These are phyloP conservation scores for Pythium sukuiense DNA, from an alignment of 352 stramenopile genomes.

Conservation along the genomic window DNA sequence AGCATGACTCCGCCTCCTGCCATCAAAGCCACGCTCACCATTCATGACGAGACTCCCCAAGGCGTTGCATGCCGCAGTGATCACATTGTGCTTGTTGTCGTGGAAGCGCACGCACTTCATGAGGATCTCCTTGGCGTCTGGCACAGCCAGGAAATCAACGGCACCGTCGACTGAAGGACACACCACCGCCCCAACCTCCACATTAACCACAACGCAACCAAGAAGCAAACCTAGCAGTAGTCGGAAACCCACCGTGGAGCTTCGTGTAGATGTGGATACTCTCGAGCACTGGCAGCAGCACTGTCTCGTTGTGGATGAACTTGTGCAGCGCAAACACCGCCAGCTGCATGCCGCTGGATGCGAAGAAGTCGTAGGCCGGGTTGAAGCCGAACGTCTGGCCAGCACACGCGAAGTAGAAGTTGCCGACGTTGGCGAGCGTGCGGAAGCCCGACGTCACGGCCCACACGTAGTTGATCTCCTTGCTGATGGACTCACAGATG, in stretches of 20 bases:
- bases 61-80: conserved; percentile 55
- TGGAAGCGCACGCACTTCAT: conserved; percentile 77
- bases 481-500: conserved; percentile 68
- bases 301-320: conserved; percentile 70
- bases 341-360: conserved; percentile 60
- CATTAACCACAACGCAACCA: too few relatives aligned
- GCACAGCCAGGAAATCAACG: conserved; percentile 62
- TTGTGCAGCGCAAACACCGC: conserved; percentile 69
- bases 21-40: conserved; percentile 30
- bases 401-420: conserved; percentile 81
- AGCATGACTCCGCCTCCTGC: neutral
- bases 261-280: conserved; percentile 72
- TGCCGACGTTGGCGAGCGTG: conserved; percentile 60
- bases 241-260: conserved; percentile 45
- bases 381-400: conserved; percentile 67
- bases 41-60: conserved; percentile 76
- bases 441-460: conserved; percentile 67
- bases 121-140: conserved; percentile 56
- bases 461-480: conserved; percentile 81
- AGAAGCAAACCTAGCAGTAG: too few relatives aligned
- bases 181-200: neutral
- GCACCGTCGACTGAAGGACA: conserved; percentile 48
- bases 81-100: conserved; percentile 76
- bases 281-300: conserved; percentile 66
- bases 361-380: conserved; percentile 64